These are phyloP conservation scores for Arthromyces matolae DNA, from an alignment of 768 basidiomycete genomes.

Conservation along the genomic window DNA sequence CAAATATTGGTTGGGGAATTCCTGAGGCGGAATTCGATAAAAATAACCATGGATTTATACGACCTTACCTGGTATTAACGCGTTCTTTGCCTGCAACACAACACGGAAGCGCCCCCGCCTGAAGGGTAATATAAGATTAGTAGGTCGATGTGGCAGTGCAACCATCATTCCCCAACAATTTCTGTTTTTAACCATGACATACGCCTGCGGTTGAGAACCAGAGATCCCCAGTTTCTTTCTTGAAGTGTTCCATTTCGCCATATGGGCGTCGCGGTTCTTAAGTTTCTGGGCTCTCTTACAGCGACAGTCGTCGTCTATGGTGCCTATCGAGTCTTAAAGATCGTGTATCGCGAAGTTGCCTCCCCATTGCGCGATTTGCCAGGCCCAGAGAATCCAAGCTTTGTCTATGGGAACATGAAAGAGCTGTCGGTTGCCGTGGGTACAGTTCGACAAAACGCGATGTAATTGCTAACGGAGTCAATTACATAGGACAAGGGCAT, in stretches of 20 bases:
- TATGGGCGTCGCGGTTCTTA: background rate
- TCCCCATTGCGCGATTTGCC: slow-evolving; percentile 48
- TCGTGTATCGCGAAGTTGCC: slow-evolving; percentile 29
- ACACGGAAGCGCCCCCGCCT: no score
- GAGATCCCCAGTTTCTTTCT: no score
- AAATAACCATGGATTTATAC: no score
- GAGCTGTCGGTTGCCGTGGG: slow-evolving; percentile 41
- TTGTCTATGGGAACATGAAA: slow-evolving; percentile 46
- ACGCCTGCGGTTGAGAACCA: no score
- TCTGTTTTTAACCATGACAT: no score
- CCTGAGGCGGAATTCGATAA: no score
- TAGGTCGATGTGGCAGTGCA: no score
- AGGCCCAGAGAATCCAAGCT: slow-evolving; percentile 43
- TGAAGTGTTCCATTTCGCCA: background rate
- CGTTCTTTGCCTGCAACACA: no score
- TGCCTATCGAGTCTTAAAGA: slow-evolving; percentile 28
- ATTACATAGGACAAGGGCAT: slow-evolving; percentile 30
- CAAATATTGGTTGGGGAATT: no score
- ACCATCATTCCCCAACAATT: no score
- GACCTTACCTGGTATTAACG: no score
- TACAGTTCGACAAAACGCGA: background rate
- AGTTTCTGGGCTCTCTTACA: slow-evolving; percentile 14
- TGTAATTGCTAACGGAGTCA: background rate
- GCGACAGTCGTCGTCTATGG: slow-evolving; percentile 23
- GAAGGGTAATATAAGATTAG: no score